These are phyloP conservation scores for Anthracocystis setariae DNA, from an alignment of 1,284 basidiomycete genomes.

Conservation along the genomic window DNA sequence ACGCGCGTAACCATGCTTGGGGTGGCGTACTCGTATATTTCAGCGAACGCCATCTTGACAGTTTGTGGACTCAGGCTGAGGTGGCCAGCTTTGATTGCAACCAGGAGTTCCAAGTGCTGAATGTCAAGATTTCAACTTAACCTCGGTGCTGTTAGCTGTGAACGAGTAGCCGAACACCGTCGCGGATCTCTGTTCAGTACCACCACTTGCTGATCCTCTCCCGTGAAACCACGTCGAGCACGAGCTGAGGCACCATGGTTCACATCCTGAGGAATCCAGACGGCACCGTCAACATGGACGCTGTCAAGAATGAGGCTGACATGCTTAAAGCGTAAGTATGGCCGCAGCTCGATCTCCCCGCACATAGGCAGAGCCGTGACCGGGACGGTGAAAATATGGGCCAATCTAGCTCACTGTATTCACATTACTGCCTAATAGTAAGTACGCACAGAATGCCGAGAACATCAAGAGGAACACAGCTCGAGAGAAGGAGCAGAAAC, in stretches of 20 bases:
- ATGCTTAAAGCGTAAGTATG: constrained; percentile 44
- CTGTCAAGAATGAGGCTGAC: constrained; percentile 39
- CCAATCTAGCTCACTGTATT: not conserved
- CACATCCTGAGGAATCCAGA: constrained; percentile 46
- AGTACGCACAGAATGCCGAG: constrained; percentile 49
- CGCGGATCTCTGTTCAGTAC: too few relatives aligned
- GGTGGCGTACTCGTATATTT: too few relatives aligned
- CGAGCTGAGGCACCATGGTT: constrained; percentile 18
- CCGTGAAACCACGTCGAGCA: not conserved
- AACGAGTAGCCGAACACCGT: not conserved
- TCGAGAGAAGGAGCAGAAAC: constrained; percentile 12
- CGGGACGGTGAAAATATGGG: too few relatives aligned
- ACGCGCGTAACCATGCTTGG: too few relatives aligned
- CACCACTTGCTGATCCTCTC: too few relatives aligned
- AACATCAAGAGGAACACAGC: constrained; percentile 44
- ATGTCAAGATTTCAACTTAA: too few relatives aligned
- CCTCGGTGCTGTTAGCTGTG: not conserved
- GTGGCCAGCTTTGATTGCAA: too few relatives aligned
- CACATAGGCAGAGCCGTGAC: too few relatives aligned
- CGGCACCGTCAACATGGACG: constrained; percentile 52
- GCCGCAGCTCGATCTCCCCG: too few relatives aligned
- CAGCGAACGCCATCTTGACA: too few relatives aligned
- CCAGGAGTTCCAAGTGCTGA: too few relatives aligned
- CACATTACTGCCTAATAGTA: constrained; percentile 14
- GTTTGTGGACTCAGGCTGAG: too few relatives aligned